These are phyloP conservation scores for Schizonepeta tenuifolia DNA, from an alignment of 257 asterid genomes.

Conservation along the genomic window DNA sequence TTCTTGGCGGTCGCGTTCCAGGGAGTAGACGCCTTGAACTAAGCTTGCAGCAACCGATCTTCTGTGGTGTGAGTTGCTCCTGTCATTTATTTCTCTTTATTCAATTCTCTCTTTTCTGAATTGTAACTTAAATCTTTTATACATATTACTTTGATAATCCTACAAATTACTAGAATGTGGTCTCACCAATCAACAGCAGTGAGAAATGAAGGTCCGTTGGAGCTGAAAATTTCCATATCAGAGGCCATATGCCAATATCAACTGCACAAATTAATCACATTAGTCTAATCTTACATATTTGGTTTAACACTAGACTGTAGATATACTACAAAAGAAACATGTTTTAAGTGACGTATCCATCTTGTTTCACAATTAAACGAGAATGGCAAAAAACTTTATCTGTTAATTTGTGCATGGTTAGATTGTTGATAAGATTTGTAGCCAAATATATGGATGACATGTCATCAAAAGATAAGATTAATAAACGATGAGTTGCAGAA, in stretches of 20 bases:
- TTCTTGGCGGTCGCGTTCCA: constrained; percentile 65
- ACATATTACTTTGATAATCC: no score
- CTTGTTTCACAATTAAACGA: background rate
- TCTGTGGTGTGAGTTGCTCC: constrained; percentile 66
- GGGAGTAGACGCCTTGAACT: constrained; percentile 65
- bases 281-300: background rate
- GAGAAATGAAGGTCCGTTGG: constrained; percentile 62
- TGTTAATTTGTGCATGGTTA: no score
- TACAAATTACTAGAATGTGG: constrained; percentile 4
- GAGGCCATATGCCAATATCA: constrained; percentile 43
- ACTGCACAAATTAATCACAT: constrained; percentile 9
- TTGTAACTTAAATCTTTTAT: no score
- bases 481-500: background rate
- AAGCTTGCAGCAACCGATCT: constrained; percentile 70
- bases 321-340: no score
- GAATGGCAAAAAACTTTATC: background rate
- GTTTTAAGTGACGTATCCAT: no score
- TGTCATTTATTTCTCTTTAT: constrained; percentile 2
- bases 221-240: constrained; percentile 53
- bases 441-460: background rate
- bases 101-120: no score
- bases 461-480: background rate
- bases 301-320: no score
- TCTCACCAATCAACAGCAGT: constrained; percentile 61
- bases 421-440: no score